Conservation (phyloP, 108 stramenopile species). For the Skeletonema menzelii region DNA sequence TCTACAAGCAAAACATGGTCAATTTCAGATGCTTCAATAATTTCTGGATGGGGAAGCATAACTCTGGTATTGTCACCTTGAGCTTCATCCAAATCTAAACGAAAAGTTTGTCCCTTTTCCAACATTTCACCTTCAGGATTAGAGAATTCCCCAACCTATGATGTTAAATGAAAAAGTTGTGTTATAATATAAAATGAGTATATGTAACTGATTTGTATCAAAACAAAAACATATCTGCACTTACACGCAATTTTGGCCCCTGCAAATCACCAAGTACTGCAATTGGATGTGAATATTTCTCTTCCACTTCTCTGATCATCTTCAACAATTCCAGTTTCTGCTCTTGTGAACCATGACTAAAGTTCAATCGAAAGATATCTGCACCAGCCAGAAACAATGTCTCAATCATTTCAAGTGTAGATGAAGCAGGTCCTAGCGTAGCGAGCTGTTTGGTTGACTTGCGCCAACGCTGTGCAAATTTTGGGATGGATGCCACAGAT, state of each 20-base stretch:
- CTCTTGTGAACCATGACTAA: conserved; percentile 80
- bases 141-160: conserved; percentile 83
- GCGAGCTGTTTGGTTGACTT: conserved; percentile 84
- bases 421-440: conserved; percentile 85
- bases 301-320: conserved; percentile 60
- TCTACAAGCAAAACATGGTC: conserved; percentile 92
- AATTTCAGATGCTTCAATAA: conserved; percentile 80
- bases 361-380: conserved; percentile 89
- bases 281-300: conserved; percentile 88
- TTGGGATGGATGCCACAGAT: neutral
- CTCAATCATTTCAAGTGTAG: conserved; percentile 76
- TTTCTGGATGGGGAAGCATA: conserved; percentile 93
- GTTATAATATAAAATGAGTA: neutral
- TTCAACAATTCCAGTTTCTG: conserved; percentile 74
- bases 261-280: conserved; percentile 75
- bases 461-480: conserved; percentile 63
- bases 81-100: conserved; percentile 84
- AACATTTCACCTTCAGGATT: conserved; percentile 70
- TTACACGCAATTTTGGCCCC: conserved; percentile 82
- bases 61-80: conserved; percentile 87
- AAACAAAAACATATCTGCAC: conserved; percentile 17
- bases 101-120: conserved; percentile 82
- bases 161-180: neutral
- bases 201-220: neutral
- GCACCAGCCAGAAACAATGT: conserved; percentile 84